Percentiles rank a stretch among this genome's conserved stretches.
phyloP scores from a whole-genome alignment of 225 moss, liverwort and hornwort species.

The Physcomitrellopsis africana region DNA sequence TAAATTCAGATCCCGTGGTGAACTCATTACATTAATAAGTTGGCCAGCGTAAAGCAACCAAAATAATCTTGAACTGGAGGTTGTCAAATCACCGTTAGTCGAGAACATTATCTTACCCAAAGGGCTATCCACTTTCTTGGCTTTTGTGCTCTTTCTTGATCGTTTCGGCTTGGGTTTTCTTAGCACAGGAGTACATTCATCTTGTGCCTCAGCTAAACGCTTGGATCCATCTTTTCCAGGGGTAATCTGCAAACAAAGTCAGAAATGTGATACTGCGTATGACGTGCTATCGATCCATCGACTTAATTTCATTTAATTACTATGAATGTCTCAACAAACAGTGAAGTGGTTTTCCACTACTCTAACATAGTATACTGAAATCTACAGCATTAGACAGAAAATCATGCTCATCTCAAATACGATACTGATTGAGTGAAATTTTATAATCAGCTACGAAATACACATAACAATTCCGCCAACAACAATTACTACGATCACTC shows the following conservation, averaged over 20 bases:
- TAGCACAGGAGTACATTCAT: constrained; percentile 43
- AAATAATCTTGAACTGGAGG: background rate
- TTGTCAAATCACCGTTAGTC: constrained; percentile 2
- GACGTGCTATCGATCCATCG: constrained; percentile 4
- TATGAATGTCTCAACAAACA: background rate
- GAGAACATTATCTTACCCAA: constrained; percentile 43
- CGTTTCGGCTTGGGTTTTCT: constrained; percentile 40
- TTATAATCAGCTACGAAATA: background rate
- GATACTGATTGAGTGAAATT: background rate
- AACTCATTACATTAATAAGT: constrained; percentile 3
- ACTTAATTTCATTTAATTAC: constrained; percentile 15
- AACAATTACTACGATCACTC: background rate
- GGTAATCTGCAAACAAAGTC: constrained; percentile 33
- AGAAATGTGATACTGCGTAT: background rate
- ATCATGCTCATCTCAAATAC: background rate
- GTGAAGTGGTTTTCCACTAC: background rate
- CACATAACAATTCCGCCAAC: background rate
- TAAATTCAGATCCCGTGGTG: constrained; percentile 16
- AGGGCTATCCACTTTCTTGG: constrained; percentile 50
- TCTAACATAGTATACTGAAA: background rate
- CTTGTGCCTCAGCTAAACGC: constrained; percentile 18
- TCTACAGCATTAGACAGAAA: background rate
- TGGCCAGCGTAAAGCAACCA: constrained; percentile 4
- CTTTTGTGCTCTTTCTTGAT: constrained; percentile 41
- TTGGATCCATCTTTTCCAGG: constrained; percentile 30